Base-by-base conservation (phyloP, 2,329 filamentous ascomycete genomes). In the Macroventuria anomochaeta region DNA sequence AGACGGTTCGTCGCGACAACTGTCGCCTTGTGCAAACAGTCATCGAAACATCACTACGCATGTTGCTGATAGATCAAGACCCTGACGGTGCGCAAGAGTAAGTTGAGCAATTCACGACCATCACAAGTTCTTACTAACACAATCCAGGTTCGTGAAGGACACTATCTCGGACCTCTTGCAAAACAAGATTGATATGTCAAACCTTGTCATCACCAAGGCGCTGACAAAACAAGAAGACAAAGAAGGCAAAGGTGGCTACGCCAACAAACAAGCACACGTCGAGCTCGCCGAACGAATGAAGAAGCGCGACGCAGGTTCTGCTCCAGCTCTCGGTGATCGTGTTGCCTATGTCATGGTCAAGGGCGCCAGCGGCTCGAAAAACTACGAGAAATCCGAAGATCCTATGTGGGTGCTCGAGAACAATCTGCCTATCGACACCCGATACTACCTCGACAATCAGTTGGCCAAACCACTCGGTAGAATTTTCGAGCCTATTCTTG, bases 271-370 rank as follows among this genome's bases (percentile, higher is more conserved):
- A 79, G 93, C 95, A 2, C 95, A 99, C 75, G 91, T 96, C 41
- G 93, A 97, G 77, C 87, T 99, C 38, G 95, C 93, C 0, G 88
- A 95, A 69, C 90, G 95, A 37, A 99, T 99, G 95, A 90, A 88
- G 79, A 96, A 97, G 78, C 92, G 95, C 63, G 95, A 99, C 69
- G 88, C 91, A 2, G 95, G 95, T 52, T 97, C 93, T 43, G 95
- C 95, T 2, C 95, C 95, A 8, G 89, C 86, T 1, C 84, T 99
- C 1, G 95, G 95, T 58, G 95, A 99, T 73, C 93, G 95, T 76
- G 95, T 99, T 23, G 93, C 95, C 12, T 99, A 99, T 75, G 95
- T 99, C 68, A 99, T 99, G 83, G 83, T 97, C 69, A 96, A 96
- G 76, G 93, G 93, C 57, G 86, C 92, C 5, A 85, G 88, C 12